These are phyloP conservation scores for Yamadazyma akitaensis DNA, from an alignment of 805 yeast species.

Conservation along the genomic window DNA sequence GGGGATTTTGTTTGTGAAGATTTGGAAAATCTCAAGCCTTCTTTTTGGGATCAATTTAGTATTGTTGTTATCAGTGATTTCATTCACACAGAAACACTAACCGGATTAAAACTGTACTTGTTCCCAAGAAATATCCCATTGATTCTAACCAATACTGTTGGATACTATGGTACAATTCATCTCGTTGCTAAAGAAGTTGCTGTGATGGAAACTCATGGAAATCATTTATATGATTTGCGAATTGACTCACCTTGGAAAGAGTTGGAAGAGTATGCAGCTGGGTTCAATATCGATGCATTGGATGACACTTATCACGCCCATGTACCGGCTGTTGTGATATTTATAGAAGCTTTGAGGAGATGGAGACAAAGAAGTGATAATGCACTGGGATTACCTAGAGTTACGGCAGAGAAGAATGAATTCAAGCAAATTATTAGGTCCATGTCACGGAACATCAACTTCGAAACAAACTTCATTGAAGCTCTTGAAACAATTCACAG, in stretches of 20 bases:
- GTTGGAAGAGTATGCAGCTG: slow-evolving; percentile 46
- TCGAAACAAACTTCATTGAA: slow-evolving; percentile 46
- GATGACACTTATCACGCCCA: slow-evolving; percentile 52
- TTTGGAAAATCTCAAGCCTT: slow-evolving; percentile 2
- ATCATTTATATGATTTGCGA: slow-evolving; percentile 61
- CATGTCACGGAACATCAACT: slow-evolving; percentile 45
- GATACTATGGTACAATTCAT: slow-evolving; percentile 63
- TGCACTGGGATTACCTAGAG: slow-evolving; percentile 27
- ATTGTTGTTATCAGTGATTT: slow-evolving; percentile 45
- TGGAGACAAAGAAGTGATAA: slow-evolving; percentile 30
- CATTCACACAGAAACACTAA: slow-evolving; percentile 17
- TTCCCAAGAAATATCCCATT: slow-evolving; percentile 52
- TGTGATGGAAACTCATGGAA: slow-evolving; percentile 73
- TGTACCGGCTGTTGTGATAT: slow-evolving; percentile 65
- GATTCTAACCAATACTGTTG: slow-evolving; percentile 48
- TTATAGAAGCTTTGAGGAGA: slow-evolving; percentile 49
- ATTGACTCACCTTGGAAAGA: slow-evolving; percentile 73
- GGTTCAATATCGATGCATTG: slow-evolving; percentile 46
- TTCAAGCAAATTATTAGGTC: slow-evolving; percentile 36
- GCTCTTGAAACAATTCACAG: slow-evolving; percentile 35
- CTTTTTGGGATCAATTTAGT: slow-evolving; percentile 48
- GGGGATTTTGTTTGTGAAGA: slow-evolving; percentile 28
- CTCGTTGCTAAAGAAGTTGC: slow-evolving; percentile 54
- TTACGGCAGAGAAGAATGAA: slow-evolving; percentile 38
- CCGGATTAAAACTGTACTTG: slow-evolving; percentile 30